Evolutionary conservation across 495 filamentous ascomycete species (phyloP), one percentile per base, ranked within the genome.

Genomic region (Penicillium riverlandense): DNA sequence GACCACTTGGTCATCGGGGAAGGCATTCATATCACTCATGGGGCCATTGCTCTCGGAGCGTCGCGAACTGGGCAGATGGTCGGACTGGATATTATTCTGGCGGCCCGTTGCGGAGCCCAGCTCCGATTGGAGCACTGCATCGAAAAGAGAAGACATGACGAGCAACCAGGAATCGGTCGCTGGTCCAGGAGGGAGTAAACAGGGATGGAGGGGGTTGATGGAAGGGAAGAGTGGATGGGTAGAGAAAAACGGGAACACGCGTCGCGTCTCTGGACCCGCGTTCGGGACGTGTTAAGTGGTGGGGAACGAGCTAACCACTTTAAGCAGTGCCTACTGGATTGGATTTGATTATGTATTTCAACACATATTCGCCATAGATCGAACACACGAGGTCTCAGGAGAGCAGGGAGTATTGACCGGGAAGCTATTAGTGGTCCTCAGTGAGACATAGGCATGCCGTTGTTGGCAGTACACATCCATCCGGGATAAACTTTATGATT

Each of bases 1-100:
- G 6, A 80, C 75, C 5, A 83, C 65, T 44, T 80, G 78, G 54
- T 85, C 82, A 51, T 85, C 82, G 4, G 79, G 74, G 39, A 75
- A 72, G 35, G 53, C 63, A 48, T 77, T 66, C 45, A 68, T 65
- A 58, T 77, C 74, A 47, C 74, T 77, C 65, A 72, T 71, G 8
- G 71, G 74, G 14, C 68, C 72, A 65, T 74, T 75, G 59, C 74
- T 75, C 45, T 78, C 74, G 10, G 75, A 77, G 11, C 64, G 66
- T 22, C 68, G 62, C 31, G 71, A 71, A 42, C 68, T 73, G 31
- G 67, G 67, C 12, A 69, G 44, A 35, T 68, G 52, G 44, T 73
- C 62, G 49, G 69, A 68, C 44, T 62, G 59, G 40, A 65, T 43
- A 43, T 62, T 55, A 53, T 57, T 40, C 38, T 63, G 53, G 45